These are phyloP conservation scores for Magnolia sinica DNA, from an alignment of 164 flowering plant species.

Conservation along the genomic window DNA sequence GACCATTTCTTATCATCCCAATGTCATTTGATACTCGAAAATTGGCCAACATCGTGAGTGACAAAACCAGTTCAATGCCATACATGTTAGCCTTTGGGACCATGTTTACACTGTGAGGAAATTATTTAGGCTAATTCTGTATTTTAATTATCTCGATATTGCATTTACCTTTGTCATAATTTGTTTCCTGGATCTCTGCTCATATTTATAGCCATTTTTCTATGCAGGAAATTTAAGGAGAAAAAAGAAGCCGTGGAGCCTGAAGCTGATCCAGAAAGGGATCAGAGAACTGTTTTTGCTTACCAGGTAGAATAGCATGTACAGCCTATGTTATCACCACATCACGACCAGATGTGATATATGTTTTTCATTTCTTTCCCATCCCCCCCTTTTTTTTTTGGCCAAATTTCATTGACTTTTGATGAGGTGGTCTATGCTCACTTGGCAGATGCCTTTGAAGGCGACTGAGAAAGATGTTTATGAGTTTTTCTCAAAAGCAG, in stretches of 20 bases:
- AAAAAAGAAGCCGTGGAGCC: conserved; percentile 83
- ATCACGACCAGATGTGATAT: background rate
- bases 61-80: too few species aligned
- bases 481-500: conserved; percentile 91
- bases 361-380: conserved; percentile 1
- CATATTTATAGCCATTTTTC: background rate
- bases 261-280: conserved; percentile 98
- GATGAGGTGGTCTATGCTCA: conserved; percentile 5
- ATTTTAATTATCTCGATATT: too few species aligned
- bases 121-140: too few species aligned
- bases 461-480: conserved; percentile 90
- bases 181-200: background rate
- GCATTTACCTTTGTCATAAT: background rate
- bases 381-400: background rate
- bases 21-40: too few species aligned
- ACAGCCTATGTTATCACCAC: background rate
- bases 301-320: conserved; percentile 64
- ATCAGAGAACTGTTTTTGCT: conserved; percentile 98
- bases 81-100: too few species aligned
- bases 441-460: conserved; percentile 83
- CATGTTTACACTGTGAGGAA: too few species aligned
- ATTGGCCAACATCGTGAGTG: too few species aligned
- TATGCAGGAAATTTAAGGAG: conserved; percentile 57
- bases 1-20: too few species aligned
- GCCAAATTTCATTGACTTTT: background rate